Evolutionary conservation across 345 rosid genomes (phyloP), one percentile per base, ranked within the genome.

Genomic region (Fremontodendron californicum): DNA sequence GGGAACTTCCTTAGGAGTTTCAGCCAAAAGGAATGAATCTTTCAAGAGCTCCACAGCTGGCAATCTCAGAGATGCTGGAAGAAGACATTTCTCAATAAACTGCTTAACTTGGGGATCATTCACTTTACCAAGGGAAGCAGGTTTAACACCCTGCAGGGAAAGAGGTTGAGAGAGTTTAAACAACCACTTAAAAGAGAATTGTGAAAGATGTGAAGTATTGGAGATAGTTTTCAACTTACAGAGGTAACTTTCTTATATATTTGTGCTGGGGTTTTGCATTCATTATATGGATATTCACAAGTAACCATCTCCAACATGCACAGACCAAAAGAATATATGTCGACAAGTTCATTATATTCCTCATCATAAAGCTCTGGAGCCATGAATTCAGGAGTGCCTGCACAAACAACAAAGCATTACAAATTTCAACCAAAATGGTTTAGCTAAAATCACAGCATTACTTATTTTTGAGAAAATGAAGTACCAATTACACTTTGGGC

Each of bases 321-420:
- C 91, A 93, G 79, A 69, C 98, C 98, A 74, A 93, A 93, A 25
- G 96, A 90, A 85, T 93, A 93, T 43, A 93, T 84, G 81, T 93
- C 96, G 1, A 91, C 93, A 15, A 91, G 96, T 70, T 93, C 96
- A 80, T 89, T 89, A 84, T 93, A 93, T 60, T 89, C 96, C 84
- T 91, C 98, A 45, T 93, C 96, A 68, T 93, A 93, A 23, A 93
- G 91, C 87, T 93, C 98, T 0, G 98, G 98, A 43, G 98, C 96
- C 98, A 94, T 94, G 90, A 90, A 94, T 71, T 90, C 98, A 35
- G 98, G 97, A 75, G 97, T 94, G 39, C 96, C 96, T 88, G 87
- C 39, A 71, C 2, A 75, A 78, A 21, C 33, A n/a, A 76, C 2
- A 75, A 51, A 45, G 73, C 27, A 33, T 64, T 18, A 67, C 6